Evolutionary conservation across 768 basidiomycete species (phyloP).

Genomic region (Artomyces pyxidatus): DNA sequence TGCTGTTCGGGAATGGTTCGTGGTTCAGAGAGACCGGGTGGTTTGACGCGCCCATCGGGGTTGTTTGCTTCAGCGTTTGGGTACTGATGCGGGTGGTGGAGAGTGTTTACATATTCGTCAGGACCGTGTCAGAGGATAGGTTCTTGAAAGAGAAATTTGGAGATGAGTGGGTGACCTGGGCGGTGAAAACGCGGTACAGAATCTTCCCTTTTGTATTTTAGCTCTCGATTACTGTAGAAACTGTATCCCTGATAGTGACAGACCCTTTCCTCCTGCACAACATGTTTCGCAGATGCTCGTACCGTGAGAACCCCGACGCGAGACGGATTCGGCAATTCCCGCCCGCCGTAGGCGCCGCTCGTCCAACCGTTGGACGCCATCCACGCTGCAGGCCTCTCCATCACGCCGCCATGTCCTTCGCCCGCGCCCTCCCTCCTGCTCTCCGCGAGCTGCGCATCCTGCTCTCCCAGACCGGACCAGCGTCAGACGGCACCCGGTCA

Average conservation of each 20-base stretch:
- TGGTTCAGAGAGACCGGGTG: neutral
- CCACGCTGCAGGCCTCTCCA: too few species aligned
- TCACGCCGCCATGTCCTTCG: slow-evolving; percentile 36
- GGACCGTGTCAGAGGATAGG: slow-evolving; percentile 9
- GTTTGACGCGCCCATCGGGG: neutral
- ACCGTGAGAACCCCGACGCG: too few species aligned
- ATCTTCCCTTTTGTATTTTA: too few species aligned
- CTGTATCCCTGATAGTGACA: too few species aligned
- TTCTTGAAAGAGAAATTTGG: slow-evolving; percentile 13
- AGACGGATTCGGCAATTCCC: too few species aligned
- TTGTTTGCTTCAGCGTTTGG: neutral
- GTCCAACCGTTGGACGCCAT: too few species aligned
- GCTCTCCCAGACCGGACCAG: slow-evolving; percentile 67
- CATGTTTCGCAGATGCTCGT: too few species aligned
- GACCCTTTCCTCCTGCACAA: too few species aligned
- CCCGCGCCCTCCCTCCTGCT: slow-evolving; percentile 69
- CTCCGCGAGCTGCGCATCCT: slow-evolving; percentile 75
- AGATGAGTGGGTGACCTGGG: slow-evolving; percentile 13
- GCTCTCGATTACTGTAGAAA: too few species aligned
- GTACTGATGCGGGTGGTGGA: neutral
- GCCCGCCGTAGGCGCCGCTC: too few species aligned
- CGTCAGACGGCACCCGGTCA: slow-evolving; percentile 76
- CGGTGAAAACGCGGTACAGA: too few species aligned
- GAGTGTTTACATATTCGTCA: neutral
- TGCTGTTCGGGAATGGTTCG: neutral